These are phyloP conservation scores for Solanum phureja DNA, from an alignment of 257 asterid species.

Conservation along the genomic window DNA sequence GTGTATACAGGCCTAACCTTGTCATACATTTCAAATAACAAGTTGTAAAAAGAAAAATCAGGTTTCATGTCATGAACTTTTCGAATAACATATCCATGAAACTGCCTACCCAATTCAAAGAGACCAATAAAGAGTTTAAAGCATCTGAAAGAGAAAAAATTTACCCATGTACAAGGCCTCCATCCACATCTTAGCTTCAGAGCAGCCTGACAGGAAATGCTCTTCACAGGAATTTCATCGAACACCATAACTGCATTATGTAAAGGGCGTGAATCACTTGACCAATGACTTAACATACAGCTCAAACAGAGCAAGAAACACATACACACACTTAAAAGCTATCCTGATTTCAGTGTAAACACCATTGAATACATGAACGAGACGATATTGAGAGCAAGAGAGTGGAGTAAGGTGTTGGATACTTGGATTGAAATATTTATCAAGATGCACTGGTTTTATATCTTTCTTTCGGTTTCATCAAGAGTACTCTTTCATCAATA, in stretches of 20 bases:
- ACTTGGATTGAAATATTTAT: neutral
- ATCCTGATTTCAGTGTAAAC: conserved; percentile 3
- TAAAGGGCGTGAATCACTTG: neutral
- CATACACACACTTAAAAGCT: conserved; percentile 17
- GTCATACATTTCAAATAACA: conserved; percentile 55
- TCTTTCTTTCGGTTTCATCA: neutral
- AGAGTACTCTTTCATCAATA: too few relatives aligned
- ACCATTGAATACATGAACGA: conserved; percentile 43
- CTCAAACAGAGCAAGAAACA: conserved; percentile 56
- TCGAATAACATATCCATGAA: neutral
- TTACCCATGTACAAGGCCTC: neutral
- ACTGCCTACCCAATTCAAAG: neutral
- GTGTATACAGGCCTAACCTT: conserved; percentile 45
- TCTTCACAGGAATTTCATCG: neutral
- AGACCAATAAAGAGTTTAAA: neutral
- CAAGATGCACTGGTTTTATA: neutral
- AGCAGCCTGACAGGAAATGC: neutral
- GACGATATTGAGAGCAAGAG: conserved; percentile 40
- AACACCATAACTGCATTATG: neutral
- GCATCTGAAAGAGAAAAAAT: neutral
- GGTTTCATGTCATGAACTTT: neutral
- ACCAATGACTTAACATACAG: conserved; percentile 23
- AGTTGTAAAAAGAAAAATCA: conserved; percentile 39
- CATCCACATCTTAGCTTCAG: neutral
- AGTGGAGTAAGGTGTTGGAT: neutral